Percentiles rank a stretch among this genome's conserved stretches.
Conservation (phyloP, 306 rosid species). For the Mucuna pruriens region DNA sequence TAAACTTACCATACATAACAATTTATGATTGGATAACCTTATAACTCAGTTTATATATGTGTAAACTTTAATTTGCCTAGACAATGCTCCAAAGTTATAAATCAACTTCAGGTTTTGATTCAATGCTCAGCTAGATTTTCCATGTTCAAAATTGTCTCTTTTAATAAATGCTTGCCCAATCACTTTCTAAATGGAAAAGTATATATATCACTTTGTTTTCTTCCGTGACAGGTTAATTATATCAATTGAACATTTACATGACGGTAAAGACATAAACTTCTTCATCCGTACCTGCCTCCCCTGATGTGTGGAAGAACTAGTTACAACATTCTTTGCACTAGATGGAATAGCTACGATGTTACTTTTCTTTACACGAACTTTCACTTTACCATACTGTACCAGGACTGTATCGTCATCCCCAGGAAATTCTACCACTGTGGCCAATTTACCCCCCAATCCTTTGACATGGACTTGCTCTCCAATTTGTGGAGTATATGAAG, state of each 20-base stretch:
- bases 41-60: neutral
- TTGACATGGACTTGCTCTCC: conserved; percentile 78
- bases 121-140: conserved; percentile 24
- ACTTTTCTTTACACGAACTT: conserved; percentile 83
- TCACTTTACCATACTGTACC: conserved; percentile 86
- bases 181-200: conserved; percentile 2
- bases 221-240: conserved; percentile 14
- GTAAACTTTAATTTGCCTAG: neutral
- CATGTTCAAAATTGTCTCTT: conserved; percentile 13
- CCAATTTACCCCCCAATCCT: conserved; percentile 76
- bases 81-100: neutral
- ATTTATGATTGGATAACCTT: no score
- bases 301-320: conserved; percentile 47
- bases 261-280: conserved; percentile 10
- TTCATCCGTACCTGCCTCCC: conserved; percentile 64
- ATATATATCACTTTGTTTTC: neutral
- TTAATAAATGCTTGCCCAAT: conserved; percentile 19
- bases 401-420: conserved; percentile 68
- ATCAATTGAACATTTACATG: neutral
- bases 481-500: conserved; percentile 62
- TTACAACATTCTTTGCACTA: conserved; percentile 43
- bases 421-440: conserved; percentile 71
- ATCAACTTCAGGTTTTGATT: neutral
- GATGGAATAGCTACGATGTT: conserved; percentile 60
- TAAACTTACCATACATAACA: no score